These are phyloP conservation scores for Paecilomyces niveus DNA, from an alignment of 2,329 filamentous ascomycete species.

Conservation along the genomic window DNA sequence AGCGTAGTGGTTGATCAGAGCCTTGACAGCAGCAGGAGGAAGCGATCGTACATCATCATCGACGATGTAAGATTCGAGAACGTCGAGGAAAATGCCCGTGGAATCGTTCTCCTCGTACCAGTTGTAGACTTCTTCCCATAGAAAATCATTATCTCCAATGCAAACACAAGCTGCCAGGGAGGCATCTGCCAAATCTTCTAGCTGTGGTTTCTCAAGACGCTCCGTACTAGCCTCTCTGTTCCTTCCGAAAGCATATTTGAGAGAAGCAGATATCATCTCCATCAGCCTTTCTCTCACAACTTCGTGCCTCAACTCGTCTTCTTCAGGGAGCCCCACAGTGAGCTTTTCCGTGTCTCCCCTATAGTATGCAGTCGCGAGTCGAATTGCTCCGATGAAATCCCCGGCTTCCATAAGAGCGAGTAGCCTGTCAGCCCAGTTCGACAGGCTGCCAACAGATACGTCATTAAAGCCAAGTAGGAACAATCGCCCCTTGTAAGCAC, in stretches of 20 bases:
- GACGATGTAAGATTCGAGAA: conserved; percentile 79
- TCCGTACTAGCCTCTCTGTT: conserved; percentile 41
- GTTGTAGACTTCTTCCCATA: conserved; percentile 87
- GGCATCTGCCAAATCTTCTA: conserved; percentile 71
- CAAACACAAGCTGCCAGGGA: conserved; percentile 78
- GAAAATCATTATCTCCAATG: conserved; percentile 70
- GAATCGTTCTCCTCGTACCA: conserved; percentile 74
- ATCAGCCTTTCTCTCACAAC: conserved; percentile 84
- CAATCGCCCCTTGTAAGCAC: conserved; percentile 84
- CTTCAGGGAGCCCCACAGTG: conserved; percentile 86
- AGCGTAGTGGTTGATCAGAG: conserved; percentile 75
- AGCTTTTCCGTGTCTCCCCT: conserved; percentile 86
- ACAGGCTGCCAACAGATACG: conserved; percentile 80
- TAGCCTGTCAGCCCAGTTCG: conserved; percentile 93
- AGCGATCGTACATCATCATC: conserved; percentile 66
- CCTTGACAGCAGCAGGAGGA: conserved; percentile 78
- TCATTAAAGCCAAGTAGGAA: conserved; percentile 95
- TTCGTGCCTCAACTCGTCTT: conserved; percentile 64
- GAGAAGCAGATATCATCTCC: conserved; percentile 86
- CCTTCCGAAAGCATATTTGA: conserved; percentile 79
- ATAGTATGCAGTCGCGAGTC: conserved; percentile 86
- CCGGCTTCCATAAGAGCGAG: conserved; percentile 93
- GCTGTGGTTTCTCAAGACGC: conserved; percentile 52
- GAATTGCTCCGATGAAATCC: conserved; percentile 89
- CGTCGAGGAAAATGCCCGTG: conserved; percentile 75